phyloP scores from a whole-genome alignment of 192 early-diverging fungal genomes.

The Cetraspora pellucida region DNA sequence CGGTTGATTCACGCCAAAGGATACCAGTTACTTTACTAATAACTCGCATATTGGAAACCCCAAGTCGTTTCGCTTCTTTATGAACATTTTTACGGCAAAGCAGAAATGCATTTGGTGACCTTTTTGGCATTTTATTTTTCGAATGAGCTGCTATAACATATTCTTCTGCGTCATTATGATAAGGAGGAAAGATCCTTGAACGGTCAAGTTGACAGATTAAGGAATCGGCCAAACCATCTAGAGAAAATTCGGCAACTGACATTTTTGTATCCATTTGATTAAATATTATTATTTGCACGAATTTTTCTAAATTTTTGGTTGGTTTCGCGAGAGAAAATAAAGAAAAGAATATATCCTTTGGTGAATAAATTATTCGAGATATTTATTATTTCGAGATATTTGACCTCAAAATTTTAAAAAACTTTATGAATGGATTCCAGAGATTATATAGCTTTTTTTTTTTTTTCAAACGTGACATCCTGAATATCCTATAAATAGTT shows the following conservation, averaged over 20 bases:
- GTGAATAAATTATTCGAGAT: too few species aligned
- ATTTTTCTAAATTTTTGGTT: too few species aligned
- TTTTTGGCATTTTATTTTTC: not conserved
- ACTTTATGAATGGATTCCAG: too few species aligned
- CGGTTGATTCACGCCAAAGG: not conserved
- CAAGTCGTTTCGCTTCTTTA: not conserved
- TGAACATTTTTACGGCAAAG: conserved; percentile 25
- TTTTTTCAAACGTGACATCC: too few species aligned
- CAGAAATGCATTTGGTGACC: not conserved
- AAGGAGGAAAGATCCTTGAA: not conserved
- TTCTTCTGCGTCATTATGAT: not conserved
- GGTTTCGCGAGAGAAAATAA: too few species aligned
- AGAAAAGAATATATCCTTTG: too few species aligned
- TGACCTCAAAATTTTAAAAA: too few species aligned
- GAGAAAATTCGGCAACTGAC: not conserved
- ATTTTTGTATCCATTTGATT: not conserved
- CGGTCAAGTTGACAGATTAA: not conserved
- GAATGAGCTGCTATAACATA: not conserved
- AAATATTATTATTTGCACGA: too few species aligned
- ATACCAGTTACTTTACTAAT: not conserved
- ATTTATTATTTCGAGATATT: too few species aligned
- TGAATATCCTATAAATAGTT: too few species aligned
- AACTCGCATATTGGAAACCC: not conserved
- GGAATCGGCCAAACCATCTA: not conserved
- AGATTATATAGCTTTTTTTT: too few species aligned